Evolutionary conservation across 345 rosid species (phyloP), one percentile per base, ranked within the genome.

Genomic region (Pelargonium nanum): DNA sequence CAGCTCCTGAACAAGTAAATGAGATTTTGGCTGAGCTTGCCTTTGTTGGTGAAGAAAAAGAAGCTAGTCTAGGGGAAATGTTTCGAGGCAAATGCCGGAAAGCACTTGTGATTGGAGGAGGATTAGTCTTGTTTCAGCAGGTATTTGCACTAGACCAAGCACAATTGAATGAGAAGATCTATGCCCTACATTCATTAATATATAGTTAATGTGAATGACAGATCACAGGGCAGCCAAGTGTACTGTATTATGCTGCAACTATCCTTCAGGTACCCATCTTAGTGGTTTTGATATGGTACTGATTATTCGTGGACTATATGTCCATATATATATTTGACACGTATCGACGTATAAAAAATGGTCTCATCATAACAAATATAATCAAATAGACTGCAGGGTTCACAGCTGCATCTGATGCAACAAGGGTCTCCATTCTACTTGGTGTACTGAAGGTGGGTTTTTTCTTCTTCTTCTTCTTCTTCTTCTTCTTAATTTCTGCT

Each of bases 221-320:
- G 98, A 91, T 91, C 66, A 91, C 98, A 26, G 98, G 98, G 64
- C 98, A 91, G 72, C 98, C 98, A 59, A 91, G 98, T 80, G 98
- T 88, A 55, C 82, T 91, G 16, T 91, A 91, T 77, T 91, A 91
- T 73, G 98, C 98, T 24, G 90, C 92, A 13, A 72, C 96, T 44
- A 88, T 91, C 70, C 75, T 91, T 68, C 80, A 91, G 96, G 98
- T 91, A 75, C 57, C 52, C 19, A 44, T 58, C 22, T 13, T 57
- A 26, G 19, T 53, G 64, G 3, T 67, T 19, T 15, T 70, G 16
- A 21, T 65, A 9, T 12, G 10, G 2, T 40, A 40, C 48, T 40
- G 16, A 7, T 17, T 40, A 15, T 40, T 8, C 48, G n/a, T n/a
- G n/a, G n/a, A n/a, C n/a, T n/a, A n/a, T n/a, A n/a, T n/a, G n/a